Conservation (phyloP, 148 eudicot species). For the Vaccinium darrowii region DNA sequence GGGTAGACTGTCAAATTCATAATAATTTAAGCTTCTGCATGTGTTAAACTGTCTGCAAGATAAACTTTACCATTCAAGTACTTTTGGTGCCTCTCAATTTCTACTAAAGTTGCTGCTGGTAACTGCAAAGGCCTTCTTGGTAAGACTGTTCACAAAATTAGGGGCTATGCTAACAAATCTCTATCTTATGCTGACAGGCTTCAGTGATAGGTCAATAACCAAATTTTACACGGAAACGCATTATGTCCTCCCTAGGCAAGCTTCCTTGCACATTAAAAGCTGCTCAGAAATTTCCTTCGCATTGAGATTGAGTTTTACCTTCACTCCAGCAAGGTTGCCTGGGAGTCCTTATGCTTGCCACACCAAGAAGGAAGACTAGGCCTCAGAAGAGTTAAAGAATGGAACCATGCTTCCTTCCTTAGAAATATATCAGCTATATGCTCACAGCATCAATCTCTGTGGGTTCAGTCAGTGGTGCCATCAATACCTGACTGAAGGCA, state of each 20-base stretch:
- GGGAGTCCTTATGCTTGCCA: no score
- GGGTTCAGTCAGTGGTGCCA: no score
- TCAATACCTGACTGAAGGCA: no score
- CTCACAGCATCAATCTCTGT: no score
- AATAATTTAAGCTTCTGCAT: background rate
- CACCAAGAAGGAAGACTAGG: no score
- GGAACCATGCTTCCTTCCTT: no score
- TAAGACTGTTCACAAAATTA: background rate
- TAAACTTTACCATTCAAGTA: background rate
- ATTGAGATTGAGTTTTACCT: no score
- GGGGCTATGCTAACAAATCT: background rate
- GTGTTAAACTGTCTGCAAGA: background rate
- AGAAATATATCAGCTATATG: no score
- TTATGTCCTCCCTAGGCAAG: background rate
- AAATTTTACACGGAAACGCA: background rate
- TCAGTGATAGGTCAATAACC: background rate
- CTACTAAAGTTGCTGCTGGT: background rate
- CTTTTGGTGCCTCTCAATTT: background rate
- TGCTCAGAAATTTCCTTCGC: no score
- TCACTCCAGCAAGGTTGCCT: no score
- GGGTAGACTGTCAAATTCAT: background rate
- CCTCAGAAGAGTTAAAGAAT: no score
- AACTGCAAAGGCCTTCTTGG: background rate
- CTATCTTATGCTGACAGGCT: background rate
- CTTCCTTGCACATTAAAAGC: no score